Conservation (phyloP, 371 early-diverging fungal species). For the Mucor indicus region DNA sequence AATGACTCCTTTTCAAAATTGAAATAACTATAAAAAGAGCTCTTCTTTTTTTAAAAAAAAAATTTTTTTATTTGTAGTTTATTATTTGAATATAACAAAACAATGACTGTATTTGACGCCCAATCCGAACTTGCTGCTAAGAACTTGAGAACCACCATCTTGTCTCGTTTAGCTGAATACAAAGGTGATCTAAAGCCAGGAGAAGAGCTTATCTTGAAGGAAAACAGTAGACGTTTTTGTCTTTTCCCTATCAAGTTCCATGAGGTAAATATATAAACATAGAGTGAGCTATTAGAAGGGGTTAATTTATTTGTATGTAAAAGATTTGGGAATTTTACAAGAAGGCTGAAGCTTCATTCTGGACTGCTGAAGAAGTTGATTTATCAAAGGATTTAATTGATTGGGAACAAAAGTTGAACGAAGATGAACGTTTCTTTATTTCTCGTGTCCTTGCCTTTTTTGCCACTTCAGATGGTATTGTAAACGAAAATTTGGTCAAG, state of each 20-base stretch:
- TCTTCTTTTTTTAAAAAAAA: too few relatives aligned
- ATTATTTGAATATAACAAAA: too few relatives aligned
- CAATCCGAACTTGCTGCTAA: constrained; percentile 14
- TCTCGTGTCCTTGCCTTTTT: constrained; percentile 99
- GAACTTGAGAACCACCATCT: constrained; percentile 9
- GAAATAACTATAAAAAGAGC: too few relatives aligned
- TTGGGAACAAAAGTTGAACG: constrained; percentile 90
- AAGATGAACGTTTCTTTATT: constrained; percentile 95
- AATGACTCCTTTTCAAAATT: too few relatives aligned
- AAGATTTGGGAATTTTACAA: constrained; percentile 98
- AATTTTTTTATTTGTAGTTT: too few relatives aligned
- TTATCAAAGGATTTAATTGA: constrained; percentile 91
- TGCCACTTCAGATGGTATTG: constrained; percentile 99
- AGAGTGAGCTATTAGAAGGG: too few relatives aligned
- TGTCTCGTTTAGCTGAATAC: constrained; percentile 11
- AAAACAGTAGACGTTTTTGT: constrained; percentile 81
- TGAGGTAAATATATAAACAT: too few relatives aligned
- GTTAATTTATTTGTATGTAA: too few relatives aligned
- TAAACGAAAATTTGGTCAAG: constrained; percentile 97
- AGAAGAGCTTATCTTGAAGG: constrained; percentile 31
- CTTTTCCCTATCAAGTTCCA: constrained; percentile 56
- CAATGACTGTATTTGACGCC: constrained; percentile 19
- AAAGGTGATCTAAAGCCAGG: constrained; percentile 12
- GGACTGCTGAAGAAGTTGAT: constrained; percentile 99
- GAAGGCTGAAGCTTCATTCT: constrained; percentile 98